phyloP scores from a whole-genome alignment of 768 basidiomycete species.

The Boletus rubescentipes region DNA sequence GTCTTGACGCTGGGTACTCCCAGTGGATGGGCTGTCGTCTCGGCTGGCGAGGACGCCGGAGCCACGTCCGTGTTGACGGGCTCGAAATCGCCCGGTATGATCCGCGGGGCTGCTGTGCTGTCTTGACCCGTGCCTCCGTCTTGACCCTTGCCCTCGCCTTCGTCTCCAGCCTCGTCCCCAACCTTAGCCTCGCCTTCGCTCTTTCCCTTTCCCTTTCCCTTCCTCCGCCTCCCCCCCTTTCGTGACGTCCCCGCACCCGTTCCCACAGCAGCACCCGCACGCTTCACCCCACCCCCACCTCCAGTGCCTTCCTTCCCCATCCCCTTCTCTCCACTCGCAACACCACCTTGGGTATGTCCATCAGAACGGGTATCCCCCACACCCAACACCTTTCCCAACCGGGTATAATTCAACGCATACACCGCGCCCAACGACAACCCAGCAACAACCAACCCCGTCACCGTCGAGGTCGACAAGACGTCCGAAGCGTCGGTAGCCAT shows the following conservation, averaged over 20 bases:
- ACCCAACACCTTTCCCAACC: neutral
- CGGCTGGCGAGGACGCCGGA: neutral
- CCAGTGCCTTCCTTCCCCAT: too few relatives aligned
- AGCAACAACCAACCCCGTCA: constrained; percentile 30
- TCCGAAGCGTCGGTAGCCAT: constrained; percentile 35
- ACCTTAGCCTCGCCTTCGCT: too few relatives aligned
- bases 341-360: too few relatives aligned
- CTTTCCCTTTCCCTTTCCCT: neutral
- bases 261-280: neutral
- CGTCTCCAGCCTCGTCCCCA: neutral
- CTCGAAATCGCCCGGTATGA: constrained; percentile 18
- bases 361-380: neutral
- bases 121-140: neutral
- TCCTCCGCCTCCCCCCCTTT: neutral
- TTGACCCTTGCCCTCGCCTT: neutral
- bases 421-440: constrained; percentile 14
- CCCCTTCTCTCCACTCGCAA: neutral
- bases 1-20: constrained; percentile 23
- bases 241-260: neutral
- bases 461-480: constrained; percentile 30
- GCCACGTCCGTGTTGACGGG: neutral
- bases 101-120: neutral
- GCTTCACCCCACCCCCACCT: too few relatives aligned
- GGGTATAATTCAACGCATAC: constrained; percentile 15
- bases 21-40: constrained; percentile 28